These are phyloP conservation scores for Tephrocybe sp. DNA, from an alignment of 768 basidiomycete genomes.

Conservation along the genomic window DNA sequence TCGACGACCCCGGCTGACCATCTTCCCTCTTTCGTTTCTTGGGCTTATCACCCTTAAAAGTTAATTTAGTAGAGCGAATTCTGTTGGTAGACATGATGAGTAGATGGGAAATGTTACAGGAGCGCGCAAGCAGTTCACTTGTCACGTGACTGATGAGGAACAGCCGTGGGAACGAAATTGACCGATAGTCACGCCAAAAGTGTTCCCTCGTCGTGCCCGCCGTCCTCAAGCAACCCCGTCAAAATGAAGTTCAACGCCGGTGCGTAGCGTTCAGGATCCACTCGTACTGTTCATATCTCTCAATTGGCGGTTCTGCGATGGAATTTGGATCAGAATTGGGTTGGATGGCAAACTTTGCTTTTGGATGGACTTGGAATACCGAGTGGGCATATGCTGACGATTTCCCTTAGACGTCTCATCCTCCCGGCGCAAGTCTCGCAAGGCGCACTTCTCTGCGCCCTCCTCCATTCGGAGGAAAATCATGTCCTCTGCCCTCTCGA, in stretches of 20 bases:
- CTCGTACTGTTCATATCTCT: conserved; percentile 18
- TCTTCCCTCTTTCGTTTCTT: conserved; percentile 75
- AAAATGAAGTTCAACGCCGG: conserved; percentile 83
- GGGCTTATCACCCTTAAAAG: conserved; percentile 85
- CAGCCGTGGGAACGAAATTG: conserved; percentile 34
- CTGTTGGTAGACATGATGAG: conserved; percentile 34
- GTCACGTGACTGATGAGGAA: conserved; percentile 29
- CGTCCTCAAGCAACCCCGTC: conserved; percentile 55
- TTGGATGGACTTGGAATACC: conserved; percentile 38
- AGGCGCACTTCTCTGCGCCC: conserved; percentile 95
- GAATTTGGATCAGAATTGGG: conserved; percentile 32
- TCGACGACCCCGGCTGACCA: conserved; percentile 40
- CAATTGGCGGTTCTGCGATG: conserved; percentile 22
- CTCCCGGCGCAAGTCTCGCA: conserved; percentile 96
- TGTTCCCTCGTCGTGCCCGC: conserved; percentile 48
- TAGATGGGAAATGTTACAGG: background rate
- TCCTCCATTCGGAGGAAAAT: conserved; percentile 95
- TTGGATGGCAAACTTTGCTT: conserved; percentile 48
- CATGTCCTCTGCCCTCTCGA: conserved; percentile 94
- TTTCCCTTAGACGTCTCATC: conserved; percentile 71
- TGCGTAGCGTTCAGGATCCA: conserved; percentile 42
- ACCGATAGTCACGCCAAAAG: conserved; percentile 20
- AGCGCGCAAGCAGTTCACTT: background rate
- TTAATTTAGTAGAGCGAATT: conserved; percentile 72
- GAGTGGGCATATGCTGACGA: conserved; percentile 29